Evolutionary conservation across 208 protist genomes (phyloP).

Genomic region (Phytomonas francai): DNA sequence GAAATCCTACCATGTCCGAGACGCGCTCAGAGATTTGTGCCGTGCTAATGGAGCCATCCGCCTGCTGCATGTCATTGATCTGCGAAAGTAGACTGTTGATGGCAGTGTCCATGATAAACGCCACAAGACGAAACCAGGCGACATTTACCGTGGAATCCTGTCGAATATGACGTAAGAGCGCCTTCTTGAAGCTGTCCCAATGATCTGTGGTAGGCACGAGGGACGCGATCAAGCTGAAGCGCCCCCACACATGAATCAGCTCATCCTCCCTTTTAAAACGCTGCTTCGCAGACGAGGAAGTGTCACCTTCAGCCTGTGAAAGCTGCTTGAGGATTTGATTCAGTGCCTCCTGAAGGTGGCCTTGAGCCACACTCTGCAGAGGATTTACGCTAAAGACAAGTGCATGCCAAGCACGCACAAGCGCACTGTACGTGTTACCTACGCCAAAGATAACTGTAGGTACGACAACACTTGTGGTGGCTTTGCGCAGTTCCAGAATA

Average conservation of each 20-base stretch:
- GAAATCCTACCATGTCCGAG: constrained; percentile 13
- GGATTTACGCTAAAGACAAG: constrained; percentile 52
- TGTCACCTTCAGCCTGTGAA: neutral
- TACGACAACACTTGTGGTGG: constrained; percentile 17
- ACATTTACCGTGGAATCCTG: neutral
- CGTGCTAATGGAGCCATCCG: neutral
- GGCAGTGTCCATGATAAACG: constrained; percentile 28
- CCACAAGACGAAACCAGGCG: constrained; percentile 13
- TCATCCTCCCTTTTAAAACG: neutral
- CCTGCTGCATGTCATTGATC: constrained; percentile 12
- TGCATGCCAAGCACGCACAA: constrained; percentile 60
- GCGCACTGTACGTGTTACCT: constrained; percentile 16
- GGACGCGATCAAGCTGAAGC: constrained; percentile 49
- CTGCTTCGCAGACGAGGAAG: neutral
- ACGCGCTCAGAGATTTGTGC: neutral
- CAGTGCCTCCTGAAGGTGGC: constrained; percentile 62
- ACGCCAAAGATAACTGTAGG: constrained; percentile 5
- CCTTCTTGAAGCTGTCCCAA: constrained; percentile 31
- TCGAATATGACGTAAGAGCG: constrained; percentile 9
- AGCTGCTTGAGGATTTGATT: constrained; percentile 45
- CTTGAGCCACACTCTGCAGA: constrained; percentile 44
- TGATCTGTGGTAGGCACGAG: constrained; percentile 36
- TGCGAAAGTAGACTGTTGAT: constrained; percentile 53
- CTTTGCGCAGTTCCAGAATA: constrained; percentile 51
- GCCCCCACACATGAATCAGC: constrained; percentile 23